Conservation (phyloP, 371 early-diverging fungal species). For the Fennellomyces sp. region DNA sequence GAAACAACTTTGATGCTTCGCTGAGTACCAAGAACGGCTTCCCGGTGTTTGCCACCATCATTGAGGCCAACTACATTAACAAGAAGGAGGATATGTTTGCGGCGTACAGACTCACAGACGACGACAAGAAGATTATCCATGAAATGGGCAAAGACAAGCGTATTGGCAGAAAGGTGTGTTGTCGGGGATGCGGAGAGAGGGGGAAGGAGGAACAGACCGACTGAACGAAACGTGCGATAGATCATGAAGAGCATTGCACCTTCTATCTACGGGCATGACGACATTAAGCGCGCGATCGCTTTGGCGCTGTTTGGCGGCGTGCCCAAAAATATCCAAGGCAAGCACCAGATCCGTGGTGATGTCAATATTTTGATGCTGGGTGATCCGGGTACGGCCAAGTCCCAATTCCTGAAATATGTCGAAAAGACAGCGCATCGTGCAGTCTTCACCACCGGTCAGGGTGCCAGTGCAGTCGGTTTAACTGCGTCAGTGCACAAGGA, state of each 20-base stretch:
- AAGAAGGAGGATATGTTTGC: constrained; percentile 91
- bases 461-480: constrained; percentile 99
- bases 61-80: constrained; percentile 94
- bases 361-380: constrained; percentile 99
- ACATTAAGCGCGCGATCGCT: constrained; percentile 96
- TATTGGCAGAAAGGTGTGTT: constrained; percentile 75
- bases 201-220: too few relatives aligned
- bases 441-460: constrained; percentile 99
- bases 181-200: neutral
- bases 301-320: constrained; percentile 98
- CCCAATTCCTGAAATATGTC: constrained; percentile 98
- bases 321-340: constrained; percentile 90
- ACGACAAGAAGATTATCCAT: constrained; percentile 88
- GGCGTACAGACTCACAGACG: constrained; percentile 85
- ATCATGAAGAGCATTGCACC: constrained; percentile 98
- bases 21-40: constrained; percentile 96
- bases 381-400: constrained; percentile 99
- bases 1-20: constrained; percentile 92
- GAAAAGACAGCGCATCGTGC: constrained; percentile 96
- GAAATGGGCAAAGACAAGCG: constrained; percentile 79
- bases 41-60: constrained; percentile 96
- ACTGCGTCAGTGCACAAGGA: constrained; percentile 99
- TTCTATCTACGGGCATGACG: constrained; percentile 98
- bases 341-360: constrained; percentile 97
- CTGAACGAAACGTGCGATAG: constrained; percentile 37